phyloP scores from a whole-genome alignment of 257 asterid genomes.

The Solanum chmielewskii region DNA sequence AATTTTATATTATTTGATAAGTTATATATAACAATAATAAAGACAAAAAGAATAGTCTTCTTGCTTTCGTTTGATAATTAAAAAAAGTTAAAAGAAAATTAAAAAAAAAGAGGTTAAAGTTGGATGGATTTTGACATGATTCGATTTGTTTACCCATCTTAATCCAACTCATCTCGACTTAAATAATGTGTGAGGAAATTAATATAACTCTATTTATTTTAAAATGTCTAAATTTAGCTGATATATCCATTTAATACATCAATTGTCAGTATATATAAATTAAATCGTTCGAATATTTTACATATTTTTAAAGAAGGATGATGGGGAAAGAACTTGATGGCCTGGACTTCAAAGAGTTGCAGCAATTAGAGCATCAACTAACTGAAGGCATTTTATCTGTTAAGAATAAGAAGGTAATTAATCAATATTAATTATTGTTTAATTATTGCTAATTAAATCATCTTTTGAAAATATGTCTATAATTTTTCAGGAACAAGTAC shows the following conservation, averaged over 20 bases:
- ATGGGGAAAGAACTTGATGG: slow-evolving; percentile 68
- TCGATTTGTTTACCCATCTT: neutral
- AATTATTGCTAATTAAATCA: neutral
- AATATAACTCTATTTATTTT: neutral
- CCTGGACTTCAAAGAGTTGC: slow-evolving; percentile 47
- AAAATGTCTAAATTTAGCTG: neutral
- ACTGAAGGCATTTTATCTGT: slow-evolving; percentile 52
- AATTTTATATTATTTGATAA: neutral
- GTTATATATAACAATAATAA: neutral
- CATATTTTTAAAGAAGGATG: slow-evolving; percentile 35
- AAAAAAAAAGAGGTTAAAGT: neutral
- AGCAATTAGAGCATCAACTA: slow-evolving; percentile 54
- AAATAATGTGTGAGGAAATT: neutral
- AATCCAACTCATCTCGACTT: neutral
- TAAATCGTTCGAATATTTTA: neutral
- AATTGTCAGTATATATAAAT: neutral
- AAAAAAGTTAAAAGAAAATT: too few species aligned
- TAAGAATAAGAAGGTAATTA: slow-evolving; percentile 52
- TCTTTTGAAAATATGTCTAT: neutral
- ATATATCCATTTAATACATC: neutral
- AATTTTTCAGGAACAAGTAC: slow-evolving; percentile 44
- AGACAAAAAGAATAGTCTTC: too few species aligned
- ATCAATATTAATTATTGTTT: neutral
- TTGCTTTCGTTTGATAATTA: too few species aligned
- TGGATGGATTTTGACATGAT: neutral